Evolutionary conservation across 2,329 filamentous ascomycete species (phyloP).

Genomic region (Calonectria hawksworthii): DNA sequence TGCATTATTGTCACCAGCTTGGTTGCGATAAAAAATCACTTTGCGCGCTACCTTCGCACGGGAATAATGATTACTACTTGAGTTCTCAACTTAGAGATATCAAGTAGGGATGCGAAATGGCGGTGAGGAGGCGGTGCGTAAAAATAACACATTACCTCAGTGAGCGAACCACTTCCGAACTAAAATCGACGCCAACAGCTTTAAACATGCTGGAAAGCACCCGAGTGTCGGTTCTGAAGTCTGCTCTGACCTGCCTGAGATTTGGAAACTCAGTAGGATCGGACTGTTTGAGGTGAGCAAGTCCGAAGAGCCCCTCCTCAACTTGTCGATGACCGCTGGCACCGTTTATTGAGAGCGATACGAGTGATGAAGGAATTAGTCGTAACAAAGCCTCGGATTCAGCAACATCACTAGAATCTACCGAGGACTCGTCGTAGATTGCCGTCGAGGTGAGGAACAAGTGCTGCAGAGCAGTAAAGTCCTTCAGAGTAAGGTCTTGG

Average conservation of each 20-base stretch:
- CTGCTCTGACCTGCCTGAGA: not conserved
- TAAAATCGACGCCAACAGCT: not conserved
- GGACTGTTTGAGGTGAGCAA: not conserved
- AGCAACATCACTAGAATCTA: not conserved
- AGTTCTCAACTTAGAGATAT: not conserved
- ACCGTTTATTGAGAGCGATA: conserved; percentile 8
- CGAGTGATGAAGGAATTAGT: conserved; percentile 15
- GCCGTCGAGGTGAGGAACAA: conserved; percentile 14
- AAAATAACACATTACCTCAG: not conserved
- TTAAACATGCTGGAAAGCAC: not conserved
- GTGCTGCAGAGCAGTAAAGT: conserved; percentile 19
- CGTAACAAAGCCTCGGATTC: conserved; percentile 2
- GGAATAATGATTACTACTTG: not conserved
- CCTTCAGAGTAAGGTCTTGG: not conserved
- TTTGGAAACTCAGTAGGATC: conserved; percentile 1
- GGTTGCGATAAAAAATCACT: not conserved
- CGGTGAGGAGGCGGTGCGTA: not conserved
- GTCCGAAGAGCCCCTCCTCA: conserved; percentile 13
- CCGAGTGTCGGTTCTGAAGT: not conserved
- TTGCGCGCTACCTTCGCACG: not conserved
- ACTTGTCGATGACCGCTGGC: not conserved
- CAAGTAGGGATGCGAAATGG: not conserved
- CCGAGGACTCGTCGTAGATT: not conserved
- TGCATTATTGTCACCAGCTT: not conserved
- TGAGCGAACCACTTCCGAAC: not conserved